Conservation (phyloP, 1,284 basidiomycete genomes). For the Moesziomyces parantarcticus region DNA sequence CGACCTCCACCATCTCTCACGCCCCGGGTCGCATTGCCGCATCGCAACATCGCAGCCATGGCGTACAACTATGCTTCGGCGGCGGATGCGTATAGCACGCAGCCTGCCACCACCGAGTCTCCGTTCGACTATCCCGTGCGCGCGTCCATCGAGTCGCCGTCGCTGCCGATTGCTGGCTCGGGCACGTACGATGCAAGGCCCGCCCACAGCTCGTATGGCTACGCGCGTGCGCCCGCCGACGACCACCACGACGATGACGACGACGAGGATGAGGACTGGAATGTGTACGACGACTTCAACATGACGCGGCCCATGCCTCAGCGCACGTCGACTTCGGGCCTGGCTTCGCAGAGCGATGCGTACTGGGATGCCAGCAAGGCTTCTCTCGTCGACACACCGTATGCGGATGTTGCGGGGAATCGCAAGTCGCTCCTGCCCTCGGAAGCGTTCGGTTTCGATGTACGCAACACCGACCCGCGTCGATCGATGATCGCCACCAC, state of each 20-base stretch:
- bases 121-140: conserved; percentile 35
- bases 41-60: conserved; percentile 7
- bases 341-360: conserved; percentile 23
- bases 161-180: conserved; percentile 12
- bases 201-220: conserved; percentile 36
- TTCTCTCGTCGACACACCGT: conserved; percentile 30
- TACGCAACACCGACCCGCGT: conserved; percentile 53
- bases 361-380: conserved; percentile 43
- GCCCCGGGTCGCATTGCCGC: too few relatives aligned
- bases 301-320: conserved; percentile 49
- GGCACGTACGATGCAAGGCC: conserved; percentile 21
- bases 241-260: conserved; percentile 41
- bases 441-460: conserved; percentile 61
- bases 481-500: conserved; percentile 27
- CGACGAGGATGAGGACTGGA: conserved; percentile 57
- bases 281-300: conserved; percentile 65
- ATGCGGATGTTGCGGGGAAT: conserved; percentile 19
- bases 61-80: conserved; percentile 37
- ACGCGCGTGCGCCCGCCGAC: conserved; percentile 23
- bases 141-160: conserved; percentile 22
- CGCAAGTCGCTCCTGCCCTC: conserved; percentile 46
- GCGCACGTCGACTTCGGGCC: conserved; percentile 20
- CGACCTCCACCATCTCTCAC: conserved; percentile 8
- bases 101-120: neutral
- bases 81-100: conserved; percentile 37